phyloP scores from a whole-genome alignment of 176 grass and related monocot genomes.

The Carex kokanica region DNA sequence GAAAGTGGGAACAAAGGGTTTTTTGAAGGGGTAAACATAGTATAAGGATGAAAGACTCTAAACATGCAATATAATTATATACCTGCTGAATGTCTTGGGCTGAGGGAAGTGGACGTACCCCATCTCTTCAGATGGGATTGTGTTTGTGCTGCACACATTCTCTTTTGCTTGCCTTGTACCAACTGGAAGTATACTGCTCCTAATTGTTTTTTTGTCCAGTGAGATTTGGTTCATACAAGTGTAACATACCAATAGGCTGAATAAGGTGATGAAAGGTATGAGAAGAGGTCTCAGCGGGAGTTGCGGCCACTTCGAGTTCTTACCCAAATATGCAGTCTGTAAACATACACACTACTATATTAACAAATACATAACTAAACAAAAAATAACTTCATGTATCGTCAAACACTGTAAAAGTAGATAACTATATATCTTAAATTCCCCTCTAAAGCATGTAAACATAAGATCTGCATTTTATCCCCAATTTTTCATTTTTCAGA shows the following conservation, averaged over 20 bases:
- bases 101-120: constrained; percentile 64
- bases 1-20: not conserved
- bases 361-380: constrained; percentile 16
- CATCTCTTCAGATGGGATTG: constrained; percentile 39
- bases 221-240: constrained; percentile 60
- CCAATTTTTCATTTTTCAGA: not conserved
- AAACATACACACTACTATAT: not conserved
- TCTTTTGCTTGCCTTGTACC: not conserved
- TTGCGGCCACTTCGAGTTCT: constrained; percentile 47
- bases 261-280: constrained; percentile 56
- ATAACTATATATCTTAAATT: not conserved
- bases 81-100: constrained; percentile 76
- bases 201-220: constrained; percentile 33
- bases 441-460: not conserved
- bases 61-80: not conserved
- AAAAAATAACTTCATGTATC: not conserved
- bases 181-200: constrained; percentile 6
- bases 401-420: not conserved
- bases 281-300: constrained; percentile 36
- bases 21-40: not conserved
- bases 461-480: not conserved
- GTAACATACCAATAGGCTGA: constrained; percentile 64
- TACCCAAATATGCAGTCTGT: constrained; percentile 62
- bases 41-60: not conserved
- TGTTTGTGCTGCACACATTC: constrained; percentile 39